Evolutionary conservation across 352 stramenopile genomes (phyloP), one percentile per base, ranked within the genome.

Genomic region (Phytophthora pluvialis): DNA sequence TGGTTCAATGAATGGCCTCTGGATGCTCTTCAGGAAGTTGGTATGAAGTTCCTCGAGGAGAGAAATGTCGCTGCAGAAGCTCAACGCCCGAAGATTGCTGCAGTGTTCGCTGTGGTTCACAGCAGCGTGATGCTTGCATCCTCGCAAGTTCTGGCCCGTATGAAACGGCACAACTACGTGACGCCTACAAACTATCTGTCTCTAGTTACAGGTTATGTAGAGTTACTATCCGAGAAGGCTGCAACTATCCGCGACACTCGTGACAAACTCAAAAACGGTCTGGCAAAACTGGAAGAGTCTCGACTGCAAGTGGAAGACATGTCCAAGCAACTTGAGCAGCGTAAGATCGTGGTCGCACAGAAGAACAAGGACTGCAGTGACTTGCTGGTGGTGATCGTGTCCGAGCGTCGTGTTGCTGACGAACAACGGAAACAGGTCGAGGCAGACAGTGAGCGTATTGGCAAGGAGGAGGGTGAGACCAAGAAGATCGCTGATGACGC

Each of bases 331-430:
- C 74, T 96, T 6, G 86, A 94, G 50, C 70, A 94, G 60, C 95
- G 94, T 5, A 97, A 98, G 57, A 66, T 97, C 15, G 71, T 97
- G 1, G 91, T 98, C 3, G 90, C 87, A 3, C 77, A 97, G 49
- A 93, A 96, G 49, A 97, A 98, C 61, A 97, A 98, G 32, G 93
- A 98, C 53, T 98, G 94, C 64, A 97, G 97, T 53, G 91, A 98
- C 61, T 76, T 99, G 45, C 76, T 99, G 1, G 93, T 98, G 9
- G 86, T 97, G 18, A 98, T 99, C 62, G 93, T 98, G 0, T 93
- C 81, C 7, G 94, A 98, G 53, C 75, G 89, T n/a, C 88, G 94
- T n/a, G 90, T 96, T 1, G 95, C 95, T 6, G 95, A 98, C 44
- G 95, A 98, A 58, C 91, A 98, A 53, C 86, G 87, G 7, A 97